Evolutionary conservation across 805 yeast species (phyloP).

Genomic region (Kluyveromyces siamensis): DNA sequence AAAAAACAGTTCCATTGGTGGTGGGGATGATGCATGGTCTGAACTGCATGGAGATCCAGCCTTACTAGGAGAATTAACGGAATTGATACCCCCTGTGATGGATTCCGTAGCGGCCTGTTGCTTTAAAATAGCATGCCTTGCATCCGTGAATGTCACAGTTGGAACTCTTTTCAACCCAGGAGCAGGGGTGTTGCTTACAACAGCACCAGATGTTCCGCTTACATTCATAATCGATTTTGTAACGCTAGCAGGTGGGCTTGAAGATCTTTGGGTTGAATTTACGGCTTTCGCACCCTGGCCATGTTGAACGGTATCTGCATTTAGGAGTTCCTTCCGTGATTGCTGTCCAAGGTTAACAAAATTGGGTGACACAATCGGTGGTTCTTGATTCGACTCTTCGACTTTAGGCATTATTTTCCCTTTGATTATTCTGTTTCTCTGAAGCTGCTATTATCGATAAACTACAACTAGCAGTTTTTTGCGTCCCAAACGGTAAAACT

Average conservation of each 20-base stretch:
- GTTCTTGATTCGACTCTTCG: neutral
- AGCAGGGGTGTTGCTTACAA: constrained; percentile 26
- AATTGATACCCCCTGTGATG: constrained; percentile 4
- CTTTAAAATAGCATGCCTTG: constrained; percentile 11
- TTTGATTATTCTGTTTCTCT: no score
- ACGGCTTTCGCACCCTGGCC: neutral
- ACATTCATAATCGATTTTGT: constrained; percentile 28
- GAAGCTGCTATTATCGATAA: no score
- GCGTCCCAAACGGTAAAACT: neutral
- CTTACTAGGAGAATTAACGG: neutral
- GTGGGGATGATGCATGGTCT: constrained; percentile 1
- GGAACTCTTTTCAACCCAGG: constrained; percentile 26
- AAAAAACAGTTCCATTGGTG: neutral
- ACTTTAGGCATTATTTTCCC: neutral
- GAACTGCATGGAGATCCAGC: neutral
- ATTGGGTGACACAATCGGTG: constrained; percentile 1
- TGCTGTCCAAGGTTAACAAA: constrained; percentile 2
- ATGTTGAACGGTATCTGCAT: neutral
- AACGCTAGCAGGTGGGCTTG: constrained; percentile 18
- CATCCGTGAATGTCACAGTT: constrained; percentile 24
- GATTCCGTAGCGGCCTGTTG: constrained; percentile 10
- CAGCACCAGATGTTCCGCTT: constrained; percentile 28
- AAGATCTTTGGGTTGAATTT: constrained; percentile 9
- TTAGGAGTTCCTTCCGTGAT: neutral
- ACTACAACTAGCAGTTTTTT: neutral